phyloP scores from a whole-genome alignment of 2,329 filamentous ascomycete genomes.

The Botrytis sinoallii region DNA sequence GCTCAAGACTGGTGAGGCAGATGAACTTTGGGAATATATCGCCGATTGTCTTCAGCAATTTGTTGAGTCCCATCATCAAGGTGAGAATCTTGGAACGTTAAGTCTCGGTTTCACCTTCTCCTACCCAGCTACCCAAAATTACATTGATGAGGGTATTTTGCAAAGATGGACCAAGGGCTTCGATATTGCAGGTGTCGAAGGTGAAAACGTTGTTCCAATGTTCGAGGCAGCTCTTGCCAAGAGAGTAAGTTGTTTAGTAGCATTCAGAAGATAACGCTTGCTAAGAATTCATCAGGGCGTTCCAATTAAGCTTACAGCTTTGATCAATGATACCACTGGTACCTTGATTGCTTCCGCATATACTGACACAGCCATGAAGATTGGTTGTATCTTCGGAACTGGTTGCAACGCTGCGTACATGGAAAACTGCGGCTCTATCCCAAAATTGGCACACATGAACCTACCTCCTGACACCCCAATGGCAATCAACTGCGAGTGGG shows the following conservation, averaged over 20 bases:
- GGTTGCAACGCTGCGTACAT: conserved; percentile 99
- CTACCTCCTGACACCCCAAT: conserved; percentile 80
- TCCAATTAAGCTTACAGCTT: conserved; percentile 85
- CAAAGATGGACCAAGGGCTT: conserved; percentile 98
- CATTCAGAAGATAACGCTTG: background rate
- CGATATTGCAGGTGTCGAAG: conserved; percentile 88
- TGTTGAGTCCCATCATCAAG: conserved; percentile 77
- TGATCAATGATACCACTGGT: conserved; percentile 98
- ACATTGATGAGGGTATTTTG: conserved; percentile 87
- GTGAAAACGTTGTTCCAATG: conserved; percentile 83
- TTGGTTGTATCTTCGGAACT: conserved; percentile 97
- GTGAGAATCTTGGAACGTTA: conserved; percentile 60
- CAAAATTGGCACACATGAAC: conserved; percentile 90
- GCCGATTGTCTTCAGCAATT: conserved; percentile 91
- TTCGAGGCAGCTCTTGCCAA: conserved; percentile 75
- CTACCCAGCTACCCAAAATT: conserved; percentile 89
- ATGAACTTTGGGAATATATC: conserved; percentile 93
- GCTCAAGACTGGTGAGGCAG: conserved; percentile 77
- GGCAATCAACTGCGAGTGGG: conserved; percentile 98
- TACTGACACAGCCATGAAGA: conserved; percentile 88
- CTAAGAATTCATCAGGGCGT: conserved; percentile 58
- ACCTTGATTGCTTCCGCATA: conserved; percentile 96
- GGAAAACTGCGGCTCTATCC: conserved; percentile 86
- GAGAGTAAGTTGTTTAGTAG: conserved; percentile 48
- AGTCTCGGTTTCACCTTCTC: conserved; percentile 95